Percentiles rank a stretch among this genome's conserved stretches.
phyloP scores from a whole-genome alignment of 2,329 filamentous ascomycete genomes.

The Curvularia spicifera region DNA sequence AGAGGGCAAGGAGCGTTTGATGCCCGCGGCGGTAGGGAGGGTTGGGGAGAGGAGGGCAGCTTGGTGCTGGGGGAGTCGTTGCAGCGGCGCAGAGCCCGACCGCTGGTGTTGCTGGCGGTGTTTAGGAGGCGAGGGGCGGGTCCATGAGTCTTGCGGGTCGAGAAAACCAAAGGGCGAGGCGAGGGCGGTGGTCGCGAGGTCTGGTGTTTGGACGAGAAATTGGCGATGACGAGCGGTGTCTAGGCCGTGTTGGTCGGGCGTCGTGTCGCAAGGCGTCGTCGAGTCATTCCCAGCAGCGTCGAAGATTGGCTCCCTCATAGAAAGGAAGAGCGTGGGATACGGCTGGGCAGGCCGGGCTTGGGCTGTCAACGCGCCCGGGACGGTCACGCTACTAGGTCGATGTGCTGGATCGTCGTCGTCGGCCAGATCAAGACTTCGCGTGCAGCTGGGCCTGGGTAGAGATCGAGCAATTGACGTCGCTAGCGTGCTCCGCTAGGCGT shows the following conservation, averaged over 20 bases:
- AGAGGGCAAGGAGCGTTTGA: slow-evolving; percentile 27
- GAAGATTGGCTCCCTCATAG: slow-evolving; percentile 27
- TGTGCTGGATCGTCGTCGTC: slow-evolving; percentile 15
- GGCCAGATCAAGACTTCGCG: slow-evolving; percentile 2
- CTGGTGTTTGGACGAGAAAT: slow-evolving; percentile 7
- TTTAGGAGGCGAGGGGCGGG: slow-evolving; percentile 21
- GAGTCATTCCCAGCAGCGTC: slow-evolving; percentile 24
- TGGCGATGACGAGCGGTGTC: slow-evolving; percentile 10
- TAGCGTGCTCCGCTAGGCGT: slow-evolving; percentile 7
- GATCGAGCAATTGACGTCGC: slow-evolving; percentile 7
- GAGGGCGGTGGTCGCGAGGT: slow-evolving; percentile 9
- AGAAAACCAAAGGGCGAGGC: slow-evolving; percentile 1
- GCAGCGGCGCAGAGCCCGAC: slow-evolving; percentile 22
- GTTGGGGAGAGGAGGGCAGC: slow-evolving; percentile 17
- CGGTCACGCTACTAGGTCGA: slow-evolving; percentile 19
- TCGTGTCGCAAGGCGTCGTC: slow-evolving; percentile 16
- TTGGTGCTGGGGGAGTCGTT: slow-evolving; percentile 10
- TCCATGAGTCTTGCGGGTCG: slow-evolving; percentile 27
- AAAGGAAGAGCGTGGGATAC: slow-evolving; percentile 15
- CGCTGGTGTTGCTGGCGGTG: slow-evolving; percentile 17
- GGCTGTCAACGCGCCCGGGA: slow-evolving; percentile 22
- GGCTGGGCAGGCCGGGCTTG: slow-evolving; percentile 9
- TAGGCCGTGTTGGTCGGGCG: slow-evolving; percentile 1
- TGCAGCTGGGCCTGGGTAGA: slow-evolving; percentile 6
- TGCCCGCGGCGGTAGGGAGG: slow-evolving; percentile 29